Base-by-base conservation (phyloP, 148 eudicot species). In the Rhododendron vialii region DNA sequence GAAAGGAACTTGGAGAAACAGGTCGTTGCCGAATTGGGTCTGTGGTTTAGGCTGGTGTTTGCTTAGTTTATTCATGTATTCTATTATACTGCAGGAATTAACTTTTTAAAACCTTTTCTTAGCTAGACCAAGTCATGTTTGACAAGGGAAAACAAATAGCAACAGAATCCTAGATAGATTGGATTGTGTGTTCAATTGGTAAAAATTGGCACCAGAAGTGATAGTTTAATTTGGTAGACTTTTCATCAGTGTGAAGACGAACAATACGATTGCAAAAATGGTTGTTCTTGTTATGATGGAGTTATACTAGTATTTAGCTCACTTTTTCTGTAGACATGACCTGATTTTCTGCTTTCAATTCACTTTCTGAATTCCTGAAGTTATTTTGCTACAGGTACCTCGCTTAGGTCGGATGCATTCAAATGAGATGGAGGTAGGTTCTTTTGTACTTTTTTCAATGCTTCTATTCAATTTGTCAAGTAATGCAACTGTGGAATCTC, bases 341-440 rank as follows among this genome's bases (percentile, higher is more conserved):
- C 17, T 76, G 74, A 22, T 85, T 24, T 85, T 76, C 4, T 88
- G 51, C 43, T 65, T n/a, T 81, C 80, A 12, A 8, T 47, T 38
- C 33, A 35, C 74, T 88, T 81, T 30, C 57, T 51, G 53, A 28
- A 75, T 20, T 61, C 41, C 45, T 13, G 35, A 41, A 38, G 33
- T 36, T 26, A 35, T 81, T 24, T 87, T 82, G 57, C 53, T 41
- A 28, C 90, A 96, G 99, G 95, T 96, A 84, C 98, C 99, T 90
- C 98, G 98, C 51, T 92, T 96, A 84, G 98, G 94, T 63, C 94
- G 99, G 85, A 92, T 96, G 98, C 98, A 96, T 94, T 94, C 99
- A 78, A 84, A 91, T 89, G 98, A 94, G 83, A 92, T 96, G 98
- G 99, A 96, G 99, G 99, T 96, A 81, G 80, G 93, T 83, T 59